Evolutionary conservation across 345 rosid genomes (phyloP).

Genomic region (Alliaria petiolata): DNA sequence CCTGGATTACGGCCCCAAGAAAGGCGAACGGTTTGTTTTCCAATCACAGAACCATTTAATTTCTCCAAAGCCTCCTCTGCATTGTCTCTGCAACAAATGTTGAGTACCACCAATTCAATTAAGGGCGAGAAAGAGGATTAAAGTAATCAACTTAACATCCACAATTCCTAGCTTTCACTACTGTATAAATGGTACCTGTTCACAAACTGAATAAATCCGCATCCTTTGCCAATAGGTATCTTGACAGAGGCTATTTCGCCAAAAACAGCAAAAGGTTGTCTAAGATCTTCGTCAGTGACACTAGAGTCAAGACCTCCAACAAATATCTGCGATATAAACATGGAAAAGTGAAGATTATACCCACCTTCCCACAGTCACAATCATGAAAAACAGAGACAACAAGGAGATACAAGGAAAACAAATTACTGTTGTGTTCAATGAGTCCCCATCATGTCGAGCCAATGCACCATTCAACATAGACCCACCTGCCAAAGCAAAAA

Average conservation of each 20-base stretch:
- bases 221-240: constrained; percentile 89
- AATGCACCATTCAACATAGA: constrained; percentile 57
- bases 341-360: not conserved
- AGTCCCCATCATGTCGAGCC: constrained; percentile 63
- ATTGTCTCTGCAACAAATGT: constrained; percentile 46
- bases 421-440: constrained; percentile 84
- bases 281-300: constrained; percentile 89
- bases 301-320: too few species aligned
- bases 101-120: not conserved
- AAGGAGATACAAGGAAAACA: not conserved
- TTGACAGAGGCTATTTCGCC: constrained; percentile 94
- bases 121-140: not conserved
- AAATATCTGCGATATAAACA: constrained; percentile 49
- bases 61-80: too few species aligned
- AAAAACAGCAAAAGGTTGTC: constrained; percentile 63
- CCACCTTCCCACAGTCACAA: not conserved
- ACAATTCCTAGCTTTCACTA: not conserved
- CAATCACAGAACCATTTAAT: too few species aligned
- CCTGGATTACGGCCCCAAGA: too few species aligned
- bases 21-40: too few species aligned
- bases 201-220: constrained; percentile 92
- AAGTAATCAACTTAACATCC: not conserved
- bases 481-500: constrained; percentile 52
- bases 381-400: not conserved
- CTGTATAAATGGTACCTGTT: constrained; percentile 48